These are phyloP conservation scores for Meyerozyma carpophila DNA, from an alignment of 1,139 yeast genomes.

Conservation along the genomic window DNA sequence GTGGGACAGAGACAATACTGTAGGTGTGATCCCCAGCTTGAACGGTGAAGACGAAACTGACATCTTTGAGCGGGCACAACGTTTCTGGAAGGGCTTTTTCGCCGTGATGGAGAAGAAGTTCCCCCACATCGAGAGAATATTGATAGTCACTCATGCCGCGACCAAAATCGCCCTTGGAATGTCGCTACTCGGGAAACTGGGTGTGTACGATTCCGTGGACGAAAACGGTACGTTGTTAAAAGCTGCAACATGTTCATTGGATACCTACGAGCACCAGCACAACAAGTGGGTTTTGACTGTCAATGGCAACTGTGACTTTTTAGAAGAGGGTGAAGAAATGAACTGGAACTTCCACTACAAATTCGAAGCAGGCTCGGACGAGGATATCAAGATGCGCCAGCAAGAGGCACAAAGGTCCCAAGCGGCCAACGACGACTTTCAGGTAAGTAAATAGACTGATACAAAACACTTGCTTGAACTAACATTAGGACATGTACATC, in stretches of 20 bases:
- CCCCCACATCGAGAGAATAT: constrained; percentile 51
- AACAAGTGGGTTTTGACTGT: constrained; percentile 49
- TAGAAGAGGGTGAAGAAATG: constrained; percentile 81
- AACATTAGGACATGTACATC: constrained; percentile 2
- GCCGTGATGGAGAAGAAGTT: constrained; percentile 44
- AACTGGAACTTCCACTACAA: constrained; percentile 73
- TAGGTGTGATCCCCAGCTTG: constrained; percentile 46
- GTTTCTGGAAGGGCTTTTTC: constrained; percentile 48
- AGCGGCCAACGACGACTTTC: constrained; percentile 3
- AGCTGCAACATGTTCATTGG: constrained; percentile 44
- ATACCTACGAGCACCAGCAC: constrained; percentile 21
- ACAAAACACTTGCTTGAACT: constrained; percentile 1
- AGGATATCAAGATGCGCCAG: constrained; percentile 43
- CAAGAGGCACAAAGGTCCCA: constrained; percentile 2
- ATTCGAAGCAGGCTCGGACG: constrained; percentile 75
- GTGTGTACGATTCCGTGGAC: constrained; percentile 49
- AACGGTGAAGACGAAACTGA: constrained; percentile 64
- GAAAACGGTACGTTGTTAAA: constrained; percentile 42
- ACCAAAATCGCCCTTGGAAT: constrained; percentile 75
- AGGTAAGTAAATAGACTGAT: constrained; percentile 4
- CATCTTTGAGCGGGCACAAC: constrained; percentile 49
- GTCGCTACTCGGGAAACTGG: constrained; percentile 47
- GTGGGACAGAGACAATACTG: constrained; percentile 42
- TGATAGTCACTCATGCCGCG: constrained; percentile 80
- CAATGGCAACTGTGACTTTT: constrained; percentile 67